Evolutionary conservation across 2,329 filamentous ascomycete species (phyloP).

Genomic region (Aspergillus uvarum): DNA sequence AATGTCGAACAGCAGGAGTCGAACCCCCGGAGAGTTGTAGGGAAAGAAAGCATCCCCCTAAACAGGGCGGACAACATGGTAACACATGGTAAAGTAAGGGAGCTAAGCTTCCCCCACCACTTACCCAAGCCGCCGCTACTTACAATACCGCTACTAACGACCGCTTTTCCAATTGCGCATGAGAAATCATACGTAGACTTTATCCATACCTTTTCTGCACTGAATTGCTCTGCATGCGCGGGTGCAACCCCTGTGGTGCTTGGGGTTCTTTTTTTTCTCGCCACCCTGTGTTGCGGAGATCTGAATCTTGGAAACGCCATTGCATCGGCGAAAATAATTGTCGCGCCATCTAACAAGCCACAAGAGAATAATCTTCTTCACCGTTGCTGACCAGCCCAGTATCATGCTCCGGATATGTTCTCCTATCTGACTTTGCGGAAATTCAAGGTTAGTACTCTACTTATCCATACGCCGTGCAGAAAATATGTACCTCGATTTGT

Average conservation of each 20-base stretch:
- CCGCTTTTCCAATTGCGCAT: neutral
- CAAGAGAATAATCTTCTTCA: neutral
- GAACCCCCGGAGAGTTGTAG: neutral
- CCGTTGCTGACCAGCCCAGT: neutral
- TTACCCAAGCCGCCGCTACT: neutral
- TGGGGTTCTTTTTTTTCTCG: slow-evolving; percentile 3
- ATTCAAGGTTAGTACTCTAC: no score
- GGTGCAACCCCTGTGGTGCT: neutral
- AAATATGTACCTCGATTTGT: neutral
- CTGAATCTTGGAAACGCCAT: slow-evolving; percentile 10
- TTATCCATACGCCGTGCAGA: no score
- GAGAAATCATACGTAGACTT: no score
- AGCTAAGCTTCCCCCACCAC: slow-evolving; percentile 2
- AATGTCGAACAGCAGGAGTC: neutral
- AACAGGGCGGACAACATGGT: neutral
- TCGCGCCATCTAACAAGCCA: neutral
- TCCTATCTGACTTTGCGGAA: neutral
- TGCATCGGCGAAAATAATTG: neutral
- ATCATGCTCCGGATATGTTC: neutral
- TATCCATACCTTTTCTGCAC: no score
- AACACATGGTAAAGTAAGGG: slow-evolving; percentile 1
- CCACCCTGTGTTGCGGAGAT: slow-evolving; percentile 11
- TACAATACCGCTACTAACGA: neutral
- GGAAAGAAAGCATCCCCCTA: neutral
- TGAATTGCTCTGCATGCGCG: no score